Evolutionary conservation across 495 filamentous ascomycete genomes (phyloP).

Genomic region (Xylaria castorea): DNA sequence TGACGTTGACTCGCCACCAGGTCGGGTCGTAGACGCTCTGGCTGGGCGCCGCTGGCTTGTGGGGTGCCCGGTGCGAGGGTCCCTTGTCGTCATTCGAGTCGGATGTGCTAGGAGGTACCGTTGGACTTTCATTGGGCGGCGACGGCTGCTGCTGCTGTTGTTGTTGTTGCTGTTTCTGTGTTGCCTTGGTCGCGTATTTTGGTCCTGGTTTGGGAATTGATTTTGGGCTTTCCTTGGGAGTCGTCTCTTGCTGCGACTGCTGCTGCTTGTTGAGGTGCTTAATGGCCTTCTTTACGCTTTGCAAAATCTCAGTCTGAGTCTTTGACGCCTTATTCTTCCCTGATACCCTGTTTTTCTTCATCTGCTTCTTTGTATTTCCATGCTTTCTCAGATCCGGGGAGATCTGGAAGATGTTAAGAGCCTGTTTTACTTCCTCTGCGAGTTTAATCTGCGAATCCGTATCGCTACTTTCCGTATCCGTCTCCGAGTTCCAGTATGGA

Average conservation of each 20-base stretch:
- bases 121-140: background rate
- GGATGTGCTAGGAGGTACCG: background rate
- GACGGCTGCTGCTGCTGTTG: background rate
- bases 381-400: background rate
- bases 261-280: background rate
- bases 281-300: background rate
- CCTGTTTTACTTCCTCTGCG: background rate
- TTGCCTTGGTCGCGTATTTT: background rate
- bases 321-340: background rate
- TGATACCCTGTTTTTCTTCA: background rate
- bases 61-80: background rate
- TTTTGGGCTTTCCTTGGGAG: background rate
- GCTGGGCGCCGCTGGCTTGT: slow-evolving; percentile 21
- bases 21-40: slow-evolving; percentile 25
- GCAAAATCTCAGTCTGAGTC: background rate
- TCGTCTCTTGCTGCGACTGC: background rate
- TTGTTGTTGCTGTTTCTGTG: background rate
- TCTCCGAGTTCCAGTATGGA: background rate
- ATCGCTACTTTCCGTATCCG: background rate
- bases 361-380: background rate
- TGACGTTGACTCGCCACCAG: slow-evolving; percentile 25
- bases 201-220: background rate
- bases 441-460: background rate
- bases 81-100: background rate
- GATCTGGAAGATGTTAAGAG: background rate